Evolutionary conservation across 2,329 filamentous ascomycete species (phyloP).

Genomic region (Balansia obtecta): DNA sequence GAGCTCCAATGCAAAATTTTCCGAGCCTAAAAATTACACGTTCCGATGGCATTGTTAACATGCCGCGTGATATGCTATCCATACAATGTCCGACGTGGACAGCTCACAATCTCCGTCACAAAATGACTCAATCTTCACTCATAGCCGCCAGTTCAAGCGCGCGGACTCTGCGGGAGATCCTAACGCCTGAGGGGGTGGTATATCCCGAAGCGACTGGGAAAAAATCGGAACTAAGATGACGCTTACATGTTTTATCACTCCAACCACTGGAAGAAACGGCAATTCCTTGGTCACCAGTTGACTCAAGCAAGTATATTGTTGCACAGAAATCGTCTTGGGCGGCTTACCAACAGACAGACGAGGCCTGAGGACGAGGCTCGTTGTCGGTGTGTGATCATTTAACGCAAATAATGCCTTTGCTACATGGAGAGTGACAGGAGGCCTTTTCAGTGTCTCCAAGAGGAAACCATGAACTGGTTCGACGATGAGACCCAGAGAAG

Average conservation of each 20-base stretch:
- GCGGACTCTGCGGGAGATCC: slow-evolving; percentile 9
- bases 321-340: not conserved
- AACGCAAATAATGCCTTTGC: not conserved
- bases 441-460: not conserved
- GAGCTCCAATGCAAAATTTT: slow-evolving; percentile 2
- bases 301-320: not conserved
- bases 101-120: not conserved
- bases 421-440: not conserved
- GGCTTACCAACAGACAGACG: not conserved
- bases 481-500: not conserved
- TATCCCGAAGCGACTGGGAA: slow-evolving; percentile 9
- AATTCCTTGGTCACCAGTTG: not conserved
- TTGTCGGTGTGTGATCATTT: not conserved
- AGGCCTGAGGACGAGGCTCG: not conserved
- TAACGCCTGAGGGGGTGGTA: slow-evolving; percentile 12
- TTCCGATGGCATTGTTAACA: slow-evolving; percentile 10
- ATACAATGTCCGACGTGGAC: slow-evolving; percentile 8
- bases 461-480: not conserved
- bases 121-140: not conserved
- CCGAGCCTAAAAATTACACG: slow-evolving; percentile 6
- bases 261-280: not conserved
- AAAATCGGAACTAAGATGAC: not conserved
- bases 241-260: not conserved
- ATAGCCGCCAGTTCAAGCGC: slow-evolving; percentile 6
- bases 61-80: slow-evolving; percentile 7